Base-by-base conservation (phyloP, 768 basidiomycete genomes). In the Collybia mongolica region DNA sequence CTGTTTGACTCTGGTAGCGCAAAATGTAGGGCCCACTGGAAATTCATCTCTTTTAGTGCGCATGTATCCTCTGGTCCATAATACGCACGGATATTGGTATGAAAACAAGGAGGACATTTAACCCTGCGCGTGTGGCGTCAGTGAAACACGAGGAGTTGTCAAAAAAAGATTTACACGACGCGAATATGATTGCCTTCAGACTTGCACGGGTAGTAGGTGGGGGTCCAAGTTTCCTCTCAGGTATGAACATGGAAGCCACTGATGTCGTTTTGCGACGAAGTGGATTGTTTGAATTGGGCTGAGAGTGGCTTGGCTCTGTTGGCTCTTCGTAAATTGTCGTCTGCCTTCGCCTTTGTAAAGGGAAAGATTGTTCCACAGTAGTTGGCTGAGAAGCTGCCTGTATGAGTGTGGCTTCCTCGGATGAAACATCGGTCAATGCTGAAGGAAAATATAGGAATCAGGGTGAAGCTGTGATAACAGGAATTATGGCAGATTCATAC, bases 11-110 rank as follows among this genome's bases (percentile, higher is more conserved):
- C 50, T 1, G 75, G 72, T 23, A 82, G 52, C 0, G 76, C 75
- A 43, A 87, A 90, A 65, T 90, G 72, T 2, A 90, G 69, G 2
- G 77, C 85, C 89, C 88, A 90, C 88, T 90, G 54, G 23, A 52
- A 14, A 52, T 23, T 39, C 7, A 9, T 9, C 32, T 6, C 14
- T 32, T 32, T 32, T 3, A 32, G 32, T 32, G 32, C 11, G 14
- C 14, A 32, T 9, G 14, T 11, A 9, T 14, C 29, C 42, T 28
- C 6, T 20, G 40, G 40, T 29, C 7, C 8, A 19, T 3, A 22
- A 18, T 4, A 62, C 77, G 42, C 64, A 81, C 88, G 1, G 88
- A 84, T 54, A 90, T 58, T 1, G 88, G 88, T 22, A 90, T 89
- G 60, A 77, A 90, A 7, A 86, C 55, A 0, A 90, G 73, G 9